phyloP scores from a whole-genome alignment of 176 grass and related monocot genomes.

The Aegilops speltoides region DNA sequence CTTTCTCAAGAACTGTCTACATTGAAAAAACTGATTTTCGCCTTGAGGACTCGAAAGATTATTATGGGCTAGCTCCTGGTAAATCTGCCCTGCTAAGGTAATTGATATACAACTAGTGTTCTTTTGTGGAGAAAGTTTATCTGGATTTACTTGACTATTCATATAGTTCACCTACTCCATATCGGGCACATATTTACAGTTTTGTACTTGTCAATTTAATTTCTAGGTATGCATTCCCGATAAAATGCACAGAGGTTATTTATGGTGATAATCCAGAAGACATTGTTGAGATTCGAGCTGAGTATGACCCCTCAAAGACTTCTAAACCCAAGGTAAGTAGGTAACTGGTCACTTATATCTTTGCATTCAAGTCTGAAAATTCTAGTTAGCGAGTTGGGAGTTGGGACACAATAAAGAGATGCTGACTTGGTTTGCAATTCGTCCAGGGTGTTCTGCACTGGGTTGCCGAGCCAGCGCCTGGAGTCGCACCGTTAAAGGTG shows the following conservation, averaged over 20 bases:
- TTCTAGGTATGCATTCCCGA: slow-evolving; percentile 86
- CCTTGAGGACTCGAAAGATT: slow-evolving; percentile 91
- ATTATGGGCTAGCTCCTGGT: slow-evolving; percentile 88
- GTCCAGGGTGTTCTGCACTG: slow-evolving; percentile 95
- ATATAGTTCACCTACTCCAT: neutral
- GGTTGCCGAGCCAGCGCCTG: slow-evolving; percentile 81
- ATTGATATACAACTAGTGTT: neutral
- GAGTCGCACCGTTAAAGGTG: slow-evolving; percentile 74
- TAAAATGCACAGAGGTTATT: slow-evolving; percentile 94
- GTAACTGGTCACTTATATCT: slow-evolving; percentile 31
- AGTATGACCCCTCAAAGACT: slow-evolving; percentile 93
- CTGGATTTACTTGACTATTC: neutral
- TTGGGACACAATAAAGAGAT: neutral
- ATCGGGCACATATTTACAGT: neutral
- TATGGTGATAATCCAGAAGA: slow-evolving; percentile 56
- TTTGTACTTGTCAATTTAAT: neutral
- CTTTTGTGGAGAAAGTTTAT: slow-evolving; percentile 34
- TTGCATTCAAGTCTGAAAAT: neutral
- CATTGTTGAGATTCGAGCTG: slow-evolving; percentile 76
- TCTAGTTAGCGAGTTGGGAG: neutral
- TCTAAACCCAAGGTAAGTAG: slow-evolving; percentile 91
- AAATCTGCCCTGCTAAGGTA: slow-evolving; percentile 93
- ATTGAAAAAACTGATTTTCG: slow-evolving; percentile 96
- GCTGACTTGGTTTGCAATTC: slow-evolving; percentile 13
- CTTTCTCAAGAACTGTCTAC: slow-evolving; percentile 65